These are phyloP conservation scores for Canavalia ensiformis DNA, from an alignment of 306 rosid genomes.

Conservation along the genomic window DNA sequence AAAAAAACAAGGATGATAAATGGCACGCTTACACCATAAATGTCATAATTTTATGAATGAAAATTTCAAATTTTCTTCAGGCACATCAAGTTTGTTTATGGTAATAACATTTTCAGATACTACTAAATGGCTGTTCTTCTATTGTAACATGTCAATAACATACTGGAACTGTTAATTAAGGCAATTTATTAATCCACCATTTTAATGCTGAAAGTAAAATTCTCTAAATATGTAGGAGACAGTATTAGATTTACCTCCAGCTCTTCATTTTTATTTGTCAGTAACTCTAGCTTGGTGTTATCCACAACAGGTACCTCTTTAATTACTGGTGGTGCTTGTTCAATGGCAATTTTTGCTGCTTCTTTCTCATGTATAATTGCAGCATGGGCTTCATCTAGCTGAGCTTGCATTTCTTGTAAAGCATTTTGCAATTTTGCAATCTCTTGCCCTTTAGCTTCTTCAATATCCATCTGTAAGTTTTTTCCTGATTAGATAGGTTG, in stretches of 20 bases:
- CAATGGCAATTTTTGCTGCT: conserved; percentile 87
- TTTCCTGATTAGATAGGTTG: conserved; percentile 35
- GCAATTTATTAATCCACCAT: not conserved
- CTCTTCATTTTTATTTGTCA: conserved; percentile 70
- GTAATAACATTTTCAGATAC: conserved; percentile 26
- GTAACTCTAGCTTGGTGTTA: conserved; percentile 72
- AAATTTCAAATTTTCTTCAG: conserved; percentile 21
- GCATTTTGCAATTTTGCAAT: conserved; percentile 67
- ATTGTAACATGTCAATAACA: conserved; percentile 19
- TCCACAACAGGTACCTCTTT: conserved; percentile 89
- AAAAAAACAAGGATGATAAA: not conserved
- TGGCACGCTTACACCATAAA: not conserved
- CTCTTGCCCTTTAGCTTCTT: conserved; percentile 89
- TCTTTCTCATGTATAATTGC: conserved; percentile 78
- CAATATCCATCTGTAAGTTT: conserved; percentile 73
- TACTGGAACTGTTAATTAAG: not conserved
- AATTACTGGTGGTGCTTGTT: conserved; percentile 85
- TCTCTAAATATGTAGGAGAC: conserved; percentile 3
- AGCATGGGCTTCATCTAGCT: conserved; percentile 75
- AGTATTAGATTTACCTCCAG: conserved; percentile 64
- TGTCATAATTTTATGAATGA: conserved; percentile 3
- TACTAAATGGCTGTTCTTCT: not conserved
- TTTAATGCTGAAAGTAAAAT: conserved; percentile 33
- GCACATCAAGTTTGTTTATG: not conserved
- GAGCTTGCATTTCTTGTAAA: conserved; percentile 74